Evolutionary conservation across 2,329 filamentous ascomycete genomes (phyloP), one percentile per base, ranked within the genome.

Genomic region (Fonsecaea multimorphosa): DNA sequence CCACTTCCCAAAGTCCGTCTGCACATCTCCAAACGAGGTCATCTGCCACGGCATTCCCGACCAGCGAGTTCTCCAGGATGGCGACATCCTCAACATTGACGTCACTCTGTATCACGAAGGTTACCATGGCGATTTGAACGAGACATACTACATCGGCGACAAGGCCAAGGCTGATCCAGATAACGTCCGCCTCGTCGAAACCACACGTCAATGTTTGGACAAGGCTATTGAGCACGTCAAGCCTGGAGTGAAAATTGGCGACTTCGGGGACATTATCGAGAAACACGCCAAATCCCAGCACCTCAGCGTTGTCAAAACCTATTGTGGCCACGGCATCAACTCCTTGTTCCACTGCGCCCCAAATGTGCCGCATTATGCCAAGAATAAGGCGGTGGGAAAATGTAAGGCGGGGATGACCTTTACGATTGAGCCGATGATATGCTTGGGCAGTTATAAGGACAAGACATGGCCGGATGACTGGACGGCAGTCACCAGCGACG

Each of bases 11-110:
- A 99, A 99, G 82, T 99, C 95, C 0, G 91, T 97, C 68, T 99
- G 95, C 80, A 98, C 94, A 2, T 98, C 94, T 2, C 81, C 91
- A 57, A 99, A 99, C 82, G 95, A 99, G 80, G 91, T 97, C 70
- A 98, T 99, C 78, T 99, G 95, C 82, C 95, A 99, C 83, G 95
- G 95, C 60, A 99, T 99, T 70, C 95, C 95, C 16, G 95, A 99
- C 75, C 88, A 96, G 77, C 88, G 95, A 62, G 84, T 91, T 7
- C 85, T 99, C 1, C 80, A 92, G 69, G 94, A 99, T 72, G 95
- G 95, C 68, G 95, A 99, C 74, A 98, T 99, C 71, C 82, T 99
- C 75, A 99, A 99, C 81, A 93, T 99, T 71, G 95, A 99, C 73
- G 91, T 99, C 4, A 93, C 93, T 0, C 82, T 99, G 51, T 99